Percentiles rank a stretch among this genome's conserved stretches.
Conservation (phyloP, 1,284 basidiomycete genomes). For the Fomitiporia mediterranea region DNA sequence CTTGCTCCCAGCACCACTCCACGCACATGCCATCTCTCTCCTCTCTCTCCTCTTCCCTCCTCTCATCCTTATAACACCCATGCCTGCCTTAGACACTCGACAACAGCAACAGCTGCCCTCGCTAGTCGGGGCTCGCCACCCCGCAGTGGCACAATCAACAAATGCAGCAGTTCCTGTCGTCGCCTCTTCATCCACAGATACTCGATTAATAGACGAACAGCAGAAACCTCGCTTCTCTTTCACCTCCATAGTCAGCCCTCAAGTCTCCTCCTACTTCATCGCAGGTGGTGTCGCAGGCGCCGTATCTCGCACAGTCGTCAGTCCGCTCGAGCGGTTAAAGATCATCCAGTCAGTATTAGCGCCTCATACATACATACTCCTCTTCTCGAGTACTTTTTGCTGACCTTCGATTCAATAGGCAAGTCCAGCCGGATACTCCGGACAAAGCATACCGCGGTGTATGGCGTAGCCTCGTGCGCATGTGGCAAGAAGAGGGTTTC, state of each 20-base stretch:
- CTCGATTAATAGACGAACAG: too few relatives aligned
- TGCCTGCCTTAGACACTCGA: not conserved
- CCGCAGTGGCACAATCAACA: not conserved
- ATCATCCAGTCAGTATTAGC: conserved; percentile 79
- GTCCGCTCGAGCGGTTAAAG: conserved; percentile 87
- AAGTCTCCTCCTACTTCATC: conserved; percentile 60
- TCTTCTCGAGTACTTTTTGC: too few relatives aligned
- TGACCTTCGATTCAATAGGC: conserved; percentile 41
- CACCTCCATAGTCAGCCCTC: conserved; percentile 42
- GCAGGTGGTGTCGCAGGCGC: conserved; percentile 82
- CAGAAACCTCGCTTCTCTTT: not conserved
- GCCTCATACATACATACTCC: not conserved
- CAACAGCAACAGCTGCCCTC: conserved; percentile 3
- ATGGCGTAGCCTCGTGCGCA: conserved; percentile 75
- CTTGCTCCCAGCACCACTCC: not conserved
- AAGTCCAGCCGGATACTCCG: conserved; percentile 67
- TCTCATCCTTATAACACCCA: not conserved
- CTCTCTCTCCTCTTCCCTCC: not conserved
- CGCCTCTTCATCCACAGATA: not conserved
- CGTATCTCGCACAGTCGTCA: conserved; percentile 86
- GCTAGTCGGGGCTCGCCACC: conserved; percentile 1
- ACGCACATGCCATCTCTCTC: not conserved
- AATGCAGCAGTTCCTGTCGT: not conserved
- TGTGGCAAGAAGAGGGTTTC: conserved; percentile 93
- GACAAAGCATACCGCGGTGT: conserved; percentile 76